Evolutionary conservation across 140 eudicot genomes (phyloP), one percentile per base, ranked within the genome.

Genomic region (Ambrosia hybrid): DNA sequence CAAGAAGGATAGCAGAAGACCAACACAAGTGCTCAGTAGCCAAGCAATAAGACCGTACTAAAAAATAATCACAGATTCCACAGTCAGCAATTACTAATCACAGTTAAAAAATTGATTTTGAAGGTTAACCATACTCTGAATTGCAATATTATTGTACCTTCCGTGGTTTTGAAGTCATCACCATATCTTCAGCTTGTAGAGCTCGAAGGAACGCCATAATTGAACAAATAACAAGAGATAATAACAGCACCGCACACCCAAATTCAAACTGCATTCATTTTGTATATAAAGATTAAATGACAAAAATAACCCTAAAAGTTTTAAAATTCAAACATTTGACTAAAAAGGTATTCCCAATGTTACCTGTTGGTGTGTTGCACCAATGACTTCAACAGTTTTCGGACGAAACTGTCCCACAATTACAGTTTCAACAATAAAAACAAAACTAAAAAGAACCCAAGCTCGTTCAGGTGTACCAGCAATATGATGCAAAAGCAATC

Each of bases 31-130:
- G 83, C 97, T 90, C 70, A 94, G 86, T 80, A 94, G 68, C 99
- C 99, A 94, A 57, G 99, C 97, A 34, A 90, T 79, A 67, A 94
- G 83, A 46, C 99, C 99, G 49, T 90, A 94, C 99, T 93, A 94
- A 76, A 81, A 14, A 34, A 65, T 71, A 65, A 9, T 30, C 15
- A 63, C 12, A 45, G 43, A 59, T 12, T 45, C 56, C 46, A 58
- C 49, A 62, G 8, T 43, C 48, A 43, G 9, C 48, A 43, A 43
- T 43, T 30, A 30, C 34, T 30, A 65, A 56, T 17, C 6, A 14
- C 41, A 68, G 55, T 3, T 6, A 39, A 13, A 9, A 17, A 49
- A 30, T 30, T 1, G 34, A 30, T 30, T 30, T 30, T 30, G 34
- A 30, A 30, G 34, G 34, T 30, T 30, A 30, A 30, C 34, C 34